phyloP scores from a whole-genome alignment of 306 rosid species.

The Sicyos baderoa region DNA sequence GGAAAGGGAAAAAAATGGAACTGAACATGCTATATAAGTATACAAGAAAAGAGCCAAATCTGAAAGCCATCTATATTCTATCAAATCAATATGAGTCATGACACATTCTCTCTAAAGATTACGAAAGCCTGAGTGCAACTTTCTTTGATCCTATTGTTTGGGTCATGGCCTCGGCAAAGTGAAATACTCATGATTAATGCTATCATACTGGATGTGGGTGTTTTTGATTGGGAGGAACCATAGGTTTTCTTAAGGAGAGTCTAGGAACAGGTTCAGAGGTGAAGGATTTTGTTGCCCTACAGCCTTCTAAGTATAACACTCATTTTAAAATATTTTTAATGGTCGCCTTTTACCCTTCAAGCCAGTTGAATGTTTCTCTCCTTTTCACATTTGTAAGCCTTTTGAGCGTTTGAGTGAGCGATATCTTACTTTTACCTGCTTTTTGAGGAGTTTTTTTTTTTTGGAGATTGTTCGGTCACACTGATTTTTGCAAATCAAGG shows the following conservation, averaged over 20 bases:
- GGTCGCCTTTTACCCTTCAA: neutral
- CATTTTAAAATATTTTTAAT: neutral
- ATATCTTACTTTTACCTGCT: neutral
- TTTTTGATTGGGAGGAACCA: neutral
- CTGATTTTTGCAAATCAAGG: neutral
- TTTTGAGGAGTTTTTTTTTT: neutral
- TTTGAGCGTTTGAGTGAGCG: neutral
- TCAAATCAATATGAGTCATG: neutral
- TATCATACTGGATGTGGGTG: neutral
- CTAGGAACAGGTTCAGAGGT: neutral
- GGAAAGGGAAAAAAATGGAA: conserved; percentile 59
- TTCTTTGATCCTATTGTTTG: too few relatives aligned
- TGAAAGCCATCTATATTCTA: conserved; percentile 23
- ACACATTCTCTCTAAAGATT: neutral
- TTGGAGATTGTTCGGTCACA: neutral
- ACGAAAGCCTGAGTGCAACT: too few relatives aligned
- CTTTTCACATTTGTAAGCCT: neutral
- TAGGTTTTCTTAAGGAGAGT: neutral
- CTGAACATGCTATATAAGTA: conserved; percentile 34
- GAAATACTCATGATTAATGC: neutral
- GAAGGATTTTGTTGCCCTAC: conserved; percentile 8
- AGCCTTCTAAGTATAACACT: neutral
- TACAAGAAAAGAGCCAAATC: conserved; percentile 20
- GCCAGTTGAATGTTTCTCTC: neutral
- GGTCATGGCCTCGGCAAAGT: too few relatives aligned